These are phyloP conservation scores for Camelina neglecta DNA, from an alignment of 345 rosid genomes.

Conservation along the genomic window DNA sequence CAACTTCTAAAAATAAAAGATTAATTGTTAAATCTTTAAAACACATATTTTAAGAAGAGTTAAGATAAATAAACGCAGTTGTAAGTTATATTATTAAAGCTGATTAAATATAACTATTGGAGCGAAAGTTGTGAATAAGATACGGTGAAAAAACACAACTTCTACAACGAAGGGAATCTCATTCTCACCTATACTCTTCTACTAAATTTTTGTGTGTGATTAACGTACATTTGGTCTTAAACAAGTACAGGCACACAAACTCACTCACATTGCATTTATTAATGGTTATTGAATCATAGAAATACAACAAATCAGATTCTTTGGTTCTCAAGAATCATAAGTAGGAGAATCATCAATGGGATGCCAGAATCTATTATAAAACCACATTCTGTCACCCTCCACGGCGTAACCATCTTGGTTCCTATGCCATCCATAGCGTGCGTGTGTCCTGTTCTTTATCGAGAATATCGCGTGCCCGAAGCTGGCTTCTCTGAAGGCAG, in stretches of 20 bases:
- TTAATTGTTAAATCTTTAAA: too few relatives aligned
- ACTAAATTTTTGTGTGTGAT: too few relatives aligned
- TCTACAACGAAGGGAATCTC: too few relatives aligned
- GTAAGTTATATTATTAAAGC: too few relatives aligned
- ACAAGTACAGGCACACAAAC: slow-evolving; percentile 20
- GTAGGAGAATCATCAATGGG: slow-evolving; percentile 59
- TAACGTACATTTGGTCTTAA: neutral
- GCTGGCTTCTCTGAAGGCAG: slow-evolving; percentile 91
- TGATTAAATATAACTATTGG: too few relatives aligned
- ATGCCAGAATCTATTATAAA: slow-evolving; percentile 72
- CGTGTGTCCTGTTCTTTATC: slow-evolving; percentile 86
- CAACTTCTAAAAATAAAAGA: too few relatives aligned
- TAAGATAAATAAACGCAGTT: too few relatives aligned
- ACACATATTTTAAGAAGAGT: too few relatives aligned
- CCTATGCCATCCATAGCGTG: slow-evolving; percentile 79
- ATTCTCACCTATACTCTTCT: too few relatives aligned
- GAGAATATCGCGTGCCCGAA: slow-evolving; percentile 86
- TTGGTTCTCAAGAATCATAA: slow-evolving; percentile 24
- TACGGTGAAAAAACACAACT: too few relatives aligned
- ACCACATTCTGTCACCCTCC: slow-evolving; percentile 88
- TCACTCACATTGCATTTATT: slow-evolving; percentile 29
- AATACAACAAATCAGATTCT: slow-evolving; percentile 23
- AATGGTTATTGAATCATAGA: slow-evolving; percentile 2
- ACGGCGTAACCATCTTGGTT: slow-evolving; percentile 84
- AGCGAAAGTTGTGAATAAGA: too few relatives aligned